Conservation (phyloP, 106 monocot species). For the Ottelia alismoides region DNA sequence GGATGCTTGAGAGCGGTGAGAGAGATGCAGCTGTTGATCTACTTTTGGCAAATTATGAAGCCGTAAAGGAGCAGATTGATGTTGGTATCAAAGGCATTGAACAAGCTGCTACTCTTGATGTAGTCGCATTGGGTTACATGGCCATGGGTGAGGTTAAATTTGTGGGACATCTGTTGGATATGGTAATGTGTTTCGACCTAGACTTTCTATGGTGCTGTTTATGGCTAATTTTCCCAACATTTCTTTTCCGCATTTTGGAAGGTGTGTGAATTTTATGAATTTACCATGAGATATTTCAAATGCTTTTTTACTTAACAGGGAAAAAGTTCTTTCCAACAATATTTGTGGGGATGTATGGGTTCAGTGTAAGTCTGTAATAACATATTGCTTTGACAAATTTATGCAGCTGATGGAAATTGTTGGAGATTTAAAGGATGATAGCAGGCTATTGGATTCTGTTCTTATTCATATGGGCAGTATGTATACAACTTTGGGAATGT, state of each 20-base stretch:
- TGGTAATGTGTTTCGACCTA: conserved; percentile 34
- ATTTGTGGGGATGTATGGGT: too few relatives aligned
- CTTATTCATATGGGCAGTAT: conserved; percentile 79
- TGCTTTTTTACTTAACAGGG: too few relatives aligned
- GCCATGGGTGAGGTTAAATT: conserved; percentile 29
- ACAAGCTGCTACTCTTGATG: conserved; percentile 71
- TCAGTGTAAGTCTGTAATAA: too few relatives aligned
- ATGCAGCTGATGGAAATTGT: conserved; percentile 50
- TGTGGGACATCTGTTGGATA: conserved; percentile 29
- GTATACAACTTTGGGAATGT: conserved; percentile 39
- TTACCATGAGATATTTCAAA: too few relatives aligned
- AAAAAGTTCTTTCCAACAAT: too few relatives aligned
- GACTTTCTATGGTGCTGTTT: too few relatives aligned
- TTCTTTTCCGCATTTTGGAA: too few relatives aligned
- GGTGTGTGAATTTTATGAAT: too few relatives aligned
- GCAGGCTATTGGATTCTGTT: conserved; percentile 49
- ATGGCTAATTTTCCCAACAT: too few relatives aligned
- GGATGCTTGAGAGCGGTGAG: conserved; percentile 34
- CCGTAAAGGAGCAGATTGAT: conserved; percentile 44
- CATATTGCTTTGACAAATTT: too few relatives aligned
- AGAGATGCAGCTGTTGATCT: conserved; percentile 47
- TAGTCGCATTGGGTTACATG: conserved; percentile 69
- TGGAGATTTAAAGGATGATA: conserved; percentile 23
- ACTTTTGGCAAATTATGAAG: conserved; percentile 73
- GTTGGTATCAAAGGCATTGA: conserved; percentile 50